Percentiles rank a stretch among this genome's conserved stretches.
Conservation (phyloP, 2,329 filamentous ascomycete species). For the Thermothelomyces thermophilus region DNA sequence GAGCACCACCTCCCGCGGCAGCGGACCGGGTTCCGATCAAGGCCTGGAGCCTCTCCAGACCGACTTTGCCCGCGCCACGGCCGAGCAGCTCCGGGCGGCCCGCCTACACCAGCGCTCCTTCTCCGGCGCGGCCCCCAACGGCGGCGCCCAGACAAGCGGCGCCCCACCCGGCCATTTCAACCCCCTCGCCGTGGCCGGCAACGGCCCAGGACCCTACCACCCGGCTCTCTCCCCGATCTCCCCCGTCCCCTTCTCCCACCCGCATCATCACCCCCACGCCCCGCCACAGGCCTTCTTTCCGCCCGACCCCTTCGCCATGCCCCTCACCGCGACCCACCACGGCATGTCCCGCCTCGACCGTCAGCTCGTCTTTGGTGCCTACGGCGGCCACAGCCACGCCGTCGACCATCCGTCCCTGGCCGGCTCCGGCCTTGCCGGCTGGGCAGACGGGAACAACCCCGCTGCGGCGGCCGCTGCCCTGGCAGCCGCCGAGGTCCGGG, state of each 20-base stretch:
- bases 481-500: conserved; percentile 17
- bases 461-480: not conserved
- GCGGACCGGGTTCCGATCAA: conserved; percentile 25
- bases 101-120: conserved; percentile 38
- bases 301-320: conserved; percentile 47
- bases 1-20: conserved; percentile 30
- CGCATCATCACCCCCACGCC: conserved; percentile 28
- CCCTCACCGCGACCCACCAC: conserved; percentile 40
- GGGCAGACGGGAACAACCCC: conserved; percentile 17
- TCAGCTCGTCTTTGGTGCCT: conserved; percentile 70
- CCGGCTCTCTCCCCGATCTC: conserved; percentile 45
- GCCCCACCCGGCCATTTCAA: conserved; percentile 33
- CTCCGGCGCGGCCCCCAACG: conserved; percentile 28
- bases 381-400: conserved; percentile 40
- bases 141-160: conserved; percentile 31
- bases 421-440: conserved; percentile 36
- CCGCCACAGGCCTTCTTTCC: conserved; percentile 39
- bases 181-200: conserved; percentile 36
- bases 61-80: conserved; percentile 30
- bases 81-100: conserved; percentile 33
- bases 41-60: conserved; percentile 35
- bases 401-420: conserved; percentile 37
- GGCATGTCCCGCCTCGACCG: conserved; percentile 65
- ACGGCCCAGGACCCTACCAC: conserved; percentile 35
- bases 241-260: conserved; percentile 37